phyloP scores from a whole-genome alignment of 148 eudicot genomes.

The Euryodendron excelsum region DNA sequence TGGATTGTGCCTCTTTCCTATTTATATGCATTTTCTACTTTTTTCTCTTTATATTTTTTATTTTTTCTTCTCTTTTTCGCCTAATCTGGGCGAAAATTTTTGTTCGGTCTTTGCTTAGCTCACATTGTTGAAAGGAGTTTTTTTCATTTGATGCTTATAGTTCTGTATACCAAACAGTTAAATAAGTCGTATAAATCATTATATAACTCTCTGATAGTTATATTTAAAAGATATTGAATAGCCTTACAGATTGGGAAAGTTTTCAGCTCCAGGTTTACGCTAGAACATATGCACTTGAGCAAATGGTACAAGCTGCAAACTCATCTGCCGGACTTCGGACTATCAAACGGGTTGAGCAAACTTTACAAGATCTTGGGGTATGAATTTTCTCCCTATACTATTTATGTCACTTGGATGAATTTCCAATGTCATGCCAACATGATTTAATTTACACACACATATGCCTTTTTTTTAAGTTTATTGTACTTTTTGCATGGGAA shows the following conservation, averaged over 20 bases:
- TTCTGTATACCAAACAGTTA: not conserved
- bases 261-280: slow-evolving; percentile 89
- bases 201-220: not conserved
- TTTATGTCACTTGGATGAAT: not conserved
- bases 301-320: slow-evolving; percentile 98
- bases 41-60: not conserved
- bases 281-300: slow-evolving; percentile 88
- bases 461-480: too few species aligned
- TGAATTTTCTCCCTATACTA: slow-evolving; percentile 30
- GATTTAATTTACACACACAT: not conserved
- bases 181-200: not conserved
- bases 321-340: slow-evolving; percentile 94
- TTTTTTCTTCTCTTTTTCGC: not conserved
- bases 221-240: not conserved
- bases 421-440: not conserved
- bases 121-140: not conserved
- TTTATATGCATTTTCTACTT: not conserved
- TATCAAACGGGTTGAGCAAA: slow-evolving; percentile 91
- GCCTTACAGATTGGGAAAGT: slow-evolving; percentile 18
- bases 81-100: not conserved
- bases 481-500: too few species aligned
- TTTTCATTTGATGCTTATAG: too few species aligned
- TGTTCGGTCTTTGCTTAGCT: not conserved
- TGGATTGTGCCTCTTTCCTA: not conserved
- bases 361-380: slow-evolving; percentile 98